phyloP scores from a whole-genome alignment of 768 basidiomycete species.

The Suillus tomentosus region DNA sequence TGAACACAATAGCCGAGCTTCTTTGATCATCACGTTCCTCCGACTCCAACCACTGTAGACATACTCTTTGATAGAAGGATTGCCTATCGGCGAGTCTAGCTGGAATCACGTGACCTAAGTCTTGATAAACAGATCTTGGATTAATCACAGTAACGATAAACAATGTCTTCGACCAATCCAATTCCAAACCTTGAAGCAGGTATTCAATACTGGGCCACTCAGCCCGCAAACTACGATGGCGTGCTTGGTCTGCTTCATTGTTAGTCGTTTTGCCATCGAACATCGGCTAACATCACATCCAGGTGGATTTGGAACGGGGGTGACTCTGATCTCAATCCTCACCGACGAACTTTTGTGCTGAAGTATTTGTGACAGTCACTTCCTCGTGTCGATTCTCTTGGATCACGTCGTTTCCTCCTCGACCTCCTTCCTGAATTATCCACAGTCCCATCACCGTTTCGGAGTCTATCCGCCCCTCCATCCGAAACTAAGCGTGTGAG shows the following conservation, averaged over 20 bases:
- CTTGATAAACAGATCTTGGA: background rate
- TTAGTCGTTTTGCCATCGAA: conserved; percentile 22
- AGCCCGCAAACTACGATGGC: conserved; percentile 82
- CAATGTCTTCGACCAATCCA: conserved; percentile 21
- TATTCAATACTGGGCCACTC: conserved; percentile 82
- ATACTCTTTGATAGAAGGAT: background rate
- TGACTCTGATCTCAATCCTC: conserved; percentile 29
- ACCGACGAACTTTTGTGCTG: background rate
- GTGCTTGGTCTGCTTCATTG: conserved; percentile 64
- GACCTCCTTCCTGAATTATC: conserved; percentile 79
- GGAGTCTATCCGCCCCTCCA: conserved; percentile 41
- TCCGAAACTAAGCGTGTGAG: conserved; percentile 48
- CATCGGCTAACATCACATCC: conserved; percentile 30
- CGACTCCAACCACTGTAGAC: background rate
- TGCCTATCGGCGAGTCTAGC: background rate
- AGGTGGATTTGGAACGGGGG: conserved; percentile 61
- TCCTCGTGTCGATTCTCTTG: conserved; percentile 87
- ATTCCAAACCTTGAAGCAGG: conserved; percentile 71
- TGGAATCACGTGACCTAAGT: background rate
- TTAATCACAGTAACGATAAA: background rate
- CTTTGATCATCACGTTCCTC: background rate
- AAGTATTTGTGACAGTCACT: conserved; percentile 57
- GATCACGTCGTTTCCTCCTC: conserved; percentile 86
- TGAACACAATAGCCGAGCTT: background rate
- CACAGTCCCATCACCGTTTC: conserved; percentile 72